A percentile compares a stretch with the other conserved stretches of the same genome.
Evolutionary conservation across 306 rosid species (phyloP).

Genomic region (Malus sieversii): DNA sequence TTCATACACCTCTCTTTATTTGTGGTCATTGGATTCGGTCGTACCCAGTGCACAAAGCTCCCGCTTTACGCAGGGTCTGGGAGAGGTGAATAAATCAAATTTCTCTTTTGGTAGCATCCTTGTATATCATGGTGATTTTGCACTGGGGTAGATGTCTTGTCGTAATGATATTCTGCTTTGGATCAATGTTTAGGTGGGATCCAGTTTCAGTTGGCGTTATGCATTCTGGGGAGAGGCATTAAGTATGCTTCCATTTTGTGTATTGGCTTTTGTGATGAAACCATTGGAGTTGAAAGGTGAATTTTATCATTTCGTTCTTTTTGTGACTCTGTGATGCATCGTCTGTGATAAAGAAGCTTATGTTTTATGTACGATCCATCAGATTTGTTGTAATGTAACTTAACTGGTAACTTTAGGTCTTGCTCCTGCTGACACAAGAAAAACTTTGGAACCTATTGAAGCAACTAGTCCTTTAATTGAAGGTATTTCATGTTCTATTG

Average conservation of each 20-base stretch:
- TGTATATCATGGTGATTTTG: neutral
- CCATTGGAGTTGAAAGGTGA: conserved; percentile 78
- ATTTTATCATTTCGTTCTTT: neutral
- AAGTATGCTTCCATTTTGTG: conserved; percentile 87
- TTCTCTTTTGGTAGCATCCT: neutral
- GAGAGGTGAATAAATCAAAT: no score
- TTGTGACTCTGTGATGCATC: conserved; percentile 10
- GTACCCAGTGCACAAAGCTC: no score
- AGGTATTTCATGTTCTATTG: conserved; percentile 37
- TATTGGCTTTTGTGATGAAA: conserved; percentile 67
- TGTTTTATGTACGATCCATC: neutral
- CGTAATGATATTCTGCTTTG: neutral
- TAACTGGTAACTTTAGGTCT: conserved; percentile 48
- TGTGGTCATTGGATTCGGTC: no score
- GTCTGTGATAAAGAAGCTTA: conserved; percentile 9
- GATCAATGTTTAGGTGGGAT: conserved; percentile 55
- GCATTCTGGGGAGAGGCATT: conserved; percentile 84
- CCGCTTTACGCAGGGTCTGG: no score
- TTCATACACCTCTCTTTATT: no score
- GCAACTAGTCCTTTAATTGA: conserved; percentile 38
- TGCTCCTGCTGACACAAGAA: conserved; percentile 39
- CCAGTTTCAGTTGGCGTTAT: conserved; percentile 61
- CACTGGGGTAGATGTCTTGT: neutral
- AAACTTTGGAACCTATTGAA: conserved; percentile 28
- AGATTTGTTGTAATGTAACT: neutral